Conservation (phyloP, 371 early-diverging fungal genomes). For the Synchytrium microbalum region DNA sequence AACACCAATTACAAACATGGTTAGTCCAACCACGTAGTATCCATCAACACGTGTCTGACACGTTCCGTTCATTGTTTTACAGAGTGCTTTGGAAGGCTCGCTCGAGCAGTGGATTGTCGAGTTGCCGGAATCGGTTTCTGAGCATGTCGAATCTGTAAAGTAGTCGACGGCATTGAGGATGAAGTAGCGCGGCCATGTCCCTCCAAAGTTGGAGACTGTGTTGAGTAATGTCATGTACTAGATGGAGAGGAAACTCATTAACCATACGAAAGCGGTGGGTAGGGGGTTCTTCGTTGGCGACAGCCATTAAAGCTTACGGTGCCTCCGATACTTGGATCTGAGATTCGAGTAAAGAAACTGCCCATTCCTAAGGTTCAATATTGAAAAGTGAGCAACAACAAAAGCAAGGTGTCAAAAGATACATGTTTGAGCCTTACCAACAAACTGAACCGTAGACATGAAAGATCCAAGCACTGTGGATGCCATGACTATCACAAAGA, state of each 20-base stretch:
- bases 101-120: constrained; percentile 37
- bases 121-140: constrained; percentile 11
- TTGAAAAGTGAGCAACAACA: too few relatives aligned
- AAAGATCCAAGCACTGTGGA: constrained; percentile 80
- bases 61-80: constrained; percentile 56
- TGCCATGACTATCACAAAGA: constrained; percentile 68
- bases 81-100: constrained; percentile 53
- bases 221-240: constrained; percentile 56
- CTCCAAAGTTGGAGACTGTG: constrained; percentile 93
- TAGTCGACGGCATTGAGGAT: constrained; percentile 84
- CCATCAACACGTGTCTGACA: constrained; percentile 71
- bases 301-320: too few relatives aligned
- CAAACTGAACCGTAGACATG: constrained; percentile 89
- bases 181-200: constrained; percentile 95
- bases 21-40: constrained; percentile 69
- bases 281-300: too few relatives aligned
- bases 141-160: constrained; percentile 60
- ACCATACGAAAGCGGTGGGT: too few relatives aligned
- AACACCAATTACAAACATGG: constrained; percentile 59
- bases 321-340: constrained; percentile 82
- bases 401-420: too few relatives aligned
- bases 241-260: constrained; percentile 5
- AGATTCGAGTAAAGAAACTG: constrained; percentile 87
- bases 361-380: too few relatives aligned
- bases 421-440: too few relatives aligned